Percentiles rank a stretch among this genome's conserved stretches.
phyloP scores from a whole-genome alignment of 495 filamentous ascomycete genomes.

The Podospora tetraspora region DNA sequence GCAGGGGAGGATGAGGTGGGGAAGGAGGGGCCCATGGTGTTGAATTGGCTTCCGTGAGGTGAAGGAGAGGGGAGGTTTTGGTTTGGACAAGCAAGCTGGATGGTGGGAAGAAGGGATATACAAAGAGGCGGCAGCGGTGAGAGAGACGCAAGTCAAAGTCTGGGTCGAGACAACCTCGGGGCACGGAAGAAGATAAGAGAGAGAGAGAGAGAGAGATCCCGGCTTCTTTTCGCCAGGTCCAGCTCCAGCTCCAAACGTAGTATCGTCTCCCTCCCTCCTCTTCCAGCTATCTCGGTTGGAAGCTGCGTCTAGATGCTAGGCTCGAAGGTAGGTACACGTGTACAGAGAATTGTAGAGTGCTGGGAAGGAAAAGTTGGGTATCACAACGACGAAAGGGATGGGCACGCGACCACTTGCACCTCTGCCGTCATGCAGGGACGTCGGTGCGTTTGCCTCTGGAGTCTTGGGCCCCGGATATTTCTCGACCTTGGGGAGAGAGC shows the following conservation, averaged over 20 bases:
- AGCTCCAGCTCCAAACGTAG: not conserved
- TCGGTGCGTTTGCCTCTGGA: not conserved
- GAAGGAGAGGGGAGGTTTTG: not conserved
- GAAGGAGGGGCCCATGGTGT: not conserved
- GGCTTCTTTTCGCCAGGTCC: not conserved
- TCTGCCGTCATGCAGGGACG: not conserved
- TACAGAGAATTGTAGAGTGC: not conserved
- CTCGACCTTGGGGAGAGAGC: not conserved
- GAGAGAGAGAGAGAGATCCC: not conserved
- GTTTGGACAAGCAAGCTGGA: not conserved
- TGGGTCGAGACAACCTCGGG: not conserved
- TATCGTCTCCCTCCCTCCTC: not conserved
- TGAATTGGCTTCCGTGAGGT: not conserved
- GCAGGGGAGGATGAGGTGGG: not conserved
- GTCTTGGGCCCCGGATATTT: not conserved
- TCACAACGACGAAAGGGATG: not conserved
- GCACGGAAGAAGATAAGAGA: not conserved
- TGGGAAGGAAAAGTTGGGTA: not conserved
- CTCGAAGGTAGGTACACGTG: not conserved
- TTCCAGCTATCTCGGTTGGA: not conserved
- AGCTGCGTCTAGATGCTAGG: not conserved
- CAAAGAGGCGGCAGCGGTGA: not conserved
- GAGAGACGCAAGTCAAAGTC: not conserved
- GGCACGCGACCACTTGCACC: conserved; percentile 7
- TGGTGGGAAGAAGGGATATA: not conserved